Percentiles rank a stretch among this genome's conserved stretches.
Conservation (phyloP, 169 alveolate species). For the Plasmodium falciparum region DNA sequence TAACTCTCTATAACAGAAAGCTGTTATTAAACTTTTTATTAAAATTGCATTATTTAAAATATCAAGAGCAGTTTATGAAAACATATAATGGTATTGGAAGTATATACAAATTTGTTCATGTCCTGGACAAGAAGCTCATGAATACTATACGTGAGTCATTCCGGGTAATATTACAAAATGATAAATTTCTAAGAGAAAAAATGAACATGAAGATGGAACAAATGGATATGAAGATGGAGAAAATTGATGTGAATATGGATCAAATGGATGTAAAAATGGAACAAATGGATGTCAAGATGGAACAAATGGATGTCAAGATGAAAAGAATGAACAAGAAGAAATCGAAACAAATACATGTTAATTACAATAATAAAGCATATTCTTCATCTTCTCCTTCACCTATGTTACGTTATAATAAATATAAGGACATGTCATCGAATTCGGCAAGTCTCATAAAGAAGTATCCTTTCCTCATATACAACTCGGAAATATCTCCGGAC, state of each 20-base stretch:
- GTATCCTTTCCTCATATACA: constrained; percentile 37
- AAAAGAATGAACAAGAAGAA: too few relatives aligned
- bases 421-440: background rate
- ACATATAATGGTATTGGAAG: constrained; percentile 35
- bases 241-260: too few relatives aligned
- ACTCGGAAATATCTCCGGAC: constrained; percentile 53
- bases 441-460: constrained; percentile 4
- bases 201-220: background rate
- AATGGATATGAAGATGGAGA: too few relatives aligned
- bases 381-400: background rate
- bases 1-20: constrained; percentile 33
- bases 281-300: too few relatives aligned
- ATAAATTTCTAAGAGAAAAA: background rate
- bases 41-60: constrained; percentile 22
- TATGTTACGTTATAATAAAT: too few relatives aligned
- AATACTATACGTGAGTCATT: background rate
- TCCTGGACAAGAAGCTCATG: constrained; percentile 1
- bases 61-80: constrained; percentile 31
- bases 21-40: constrained; percentile 35
- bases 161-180: constrained; percentile 24
- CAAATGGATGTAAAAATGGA: too few relatives aligned
- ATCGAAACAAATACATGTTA: constrained; percentile 1
- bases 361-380: constrained; percentile 8
- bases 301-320: too few relatives aligned
- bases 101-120: constrained; percentile 20